Conservation (phyloP, 352 stramenopile species). For the Phytophthora citricola region DNA sequence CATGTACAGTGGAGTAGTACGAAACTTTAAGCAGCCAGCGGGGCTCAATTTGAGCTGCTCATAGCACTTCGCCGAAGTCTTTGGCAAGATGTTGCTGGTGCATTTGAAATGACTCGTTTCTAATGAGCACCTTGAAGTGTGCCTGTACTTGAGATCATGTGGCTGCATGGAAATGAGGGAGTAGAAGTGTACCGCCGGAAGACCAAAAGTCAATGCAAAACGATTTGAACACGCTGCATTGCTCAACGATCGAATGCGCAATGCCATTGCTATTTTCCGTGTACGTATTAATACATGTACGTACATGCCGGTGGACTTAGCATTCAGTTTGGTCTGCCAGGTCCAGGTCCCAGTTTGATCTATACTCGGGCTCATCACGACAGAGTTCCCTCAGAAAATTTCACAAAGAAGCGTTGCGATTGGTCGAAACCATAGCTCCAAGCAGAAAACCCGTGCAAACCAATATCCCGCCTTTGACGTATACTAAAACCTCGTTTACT, state of each 20-base stretch:
- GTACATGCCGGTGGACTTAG: too few species aligned
- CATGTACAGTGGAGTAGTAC: neutral
- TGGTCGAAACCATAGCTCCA: slow-evolving; percentile 16
- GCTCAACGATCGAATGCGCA: neutral
- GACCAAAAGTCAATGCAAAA: neutral
- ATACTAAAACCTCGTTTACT: slow-evolving; percentile 12
- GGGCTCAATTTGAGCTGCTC: too few species aligned
- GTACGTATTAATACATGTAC: too few species aligned
- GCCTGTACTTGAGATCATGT: neutral
- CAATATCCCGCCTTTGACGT: slow-evolving; percentile 26
- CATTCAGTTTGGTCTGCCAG: neutral
- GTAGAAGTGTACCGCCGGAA: slow-evolving; percentile 13
- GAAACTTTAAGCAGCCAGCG: neutral
- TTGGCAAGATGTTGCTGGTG: neutral
- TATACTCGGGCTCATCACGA: slow-evolving; percentile 14
- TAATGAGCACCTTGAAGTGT: neutral
- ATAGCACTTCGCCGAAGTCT: neutral
- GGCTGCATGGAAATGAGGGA: slow-evolving; percentile 26
- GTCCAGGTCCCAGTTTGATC: slow-evolving; percentile 7
- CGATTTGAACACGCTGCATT: slow-evolving; percentile 4
- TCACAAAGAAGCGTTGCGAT: slow-evolving; percentile 7
- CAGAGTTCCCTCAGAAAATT: slow-evolving; percentile 8
- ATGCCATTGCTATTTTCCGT: neutral
- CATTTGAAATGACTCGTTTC: neutral
- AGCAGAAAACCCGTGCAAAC: slow-evolving; percentile 32